Base-by-base conservation (phyloP, 805 yeast species). In the Yueomyces sinensis region DNA sequence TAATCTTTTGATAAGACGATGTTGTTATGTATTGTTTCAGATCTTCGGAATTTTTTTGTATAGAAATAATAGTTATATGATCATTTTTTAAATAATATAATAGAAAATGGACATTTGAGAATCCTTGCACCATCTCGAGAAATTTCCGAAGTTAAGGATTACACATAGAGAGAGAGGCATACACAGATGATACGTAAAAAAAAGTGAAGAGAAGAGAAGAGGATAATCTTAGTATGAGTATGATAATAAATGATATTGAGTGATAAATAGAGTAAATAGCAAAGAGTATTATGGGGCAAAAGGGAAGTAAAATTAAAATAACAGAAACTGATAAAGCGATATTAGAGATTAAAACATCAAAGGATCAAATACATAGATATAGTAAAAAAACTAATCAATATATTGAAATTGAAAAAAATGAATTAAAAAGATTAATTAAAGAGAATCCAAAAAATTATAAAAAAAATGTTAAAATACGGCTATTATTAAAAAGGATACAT, bases 321-420 rank as follows among this genome's bases (percentile, higher is more conserved):
- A 83, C 94, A 5, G 66, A 76, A 27, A 87, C 86, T 45, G 98
- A 91, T 50, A 72, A 66, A 49, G 95, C 96, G 0, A 71, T 91
- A 9, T 66, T 84, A 42, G 91, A 87, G 50, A 65, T 91, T 45
- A 91, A 91, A 53, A 62, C 81, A 27, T 96, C 93, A 46, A 65
- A 95, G 40, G 98, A 91, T 57, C 78, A 77, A 42, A 66, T 91
- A 17, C 72, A 72, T 44, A 82, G 79, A 54, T 82, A 86, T 42
- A 58, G 64, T 11, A 54, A 51, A 31, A 71, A 73, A 39, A 68
- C 87, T 27, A 62, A 63, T 20, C 54, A 58, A 0, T 69, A 82
- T 4, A 68, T 83, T 14, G 64, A 62, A 9, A 62, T 71, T 24
- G 96, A 91, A 54, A 64, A 63, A 2, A 62, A 22, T 4, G 43